Evolutionary conservation across 1,284 basidiomycete genomes (phyloP), one percentile per base, ranked within the genome.

Genomic region (Cryptococcus jaspeensis): DNA sequence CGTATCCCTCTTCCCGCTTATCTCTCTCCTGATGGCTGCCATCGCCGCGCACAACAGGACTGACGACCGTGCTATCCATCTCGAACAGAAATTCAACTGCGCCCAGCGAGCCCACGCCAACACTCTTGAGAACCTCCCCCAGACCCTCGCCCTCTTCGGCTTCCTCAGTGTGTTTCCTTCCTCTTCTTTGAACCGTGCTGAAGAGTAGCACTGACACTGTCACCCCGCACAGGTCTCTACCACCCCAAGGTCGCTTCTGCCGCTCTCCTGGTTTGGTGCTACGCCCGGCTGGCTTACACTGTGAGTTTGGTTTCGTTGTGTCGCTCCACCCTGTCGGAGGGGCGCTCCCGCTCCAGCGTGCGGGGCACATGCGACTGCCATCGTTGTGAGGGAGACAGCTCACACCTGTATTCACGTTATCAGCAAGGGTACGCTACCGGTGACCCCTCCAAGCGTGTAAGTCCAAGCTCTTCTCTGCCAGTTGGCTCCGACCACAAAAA

Each of bases 41-140:
- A 20, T 23, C n/a, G 35, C 13, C 23, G 15, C 18, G 18, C 4
- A 41, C 22, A 36, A 42, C 25, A 20, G n/a, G 18, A 25, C 40
- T 36, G 16, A 36, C 38, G 20, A 40, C 16, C 22, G 23, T 45
- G 18, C n/a, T n/a, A n/a, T n/a, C n/a, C n/a, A n/a, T n/a, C n/a
- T n/a, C n/a, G n/a, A n/a, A n/a, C 57, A 67, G 63, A 50, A 51
- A 39, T 74, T 65, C 61, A 73, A 76, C 66, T 76, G 74, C 49
- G 56, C 59, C 18, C 74, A 76, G 60, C 60, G 74, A 45, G 69
- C 68, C 38, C 67, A 73, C 56, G 63, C 55, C n/a, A 76, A 74
- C 63, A 72, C 71, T n/a, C 65, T 74, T 51, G 74, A 76, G 65
- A 58, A 51, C 47, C 40, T 67, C 25, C 68, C 73, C 1, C 66